Base-by-base conservation (phyloP, 306 rosid genomes). In the Glycine latifolia region DNA sequence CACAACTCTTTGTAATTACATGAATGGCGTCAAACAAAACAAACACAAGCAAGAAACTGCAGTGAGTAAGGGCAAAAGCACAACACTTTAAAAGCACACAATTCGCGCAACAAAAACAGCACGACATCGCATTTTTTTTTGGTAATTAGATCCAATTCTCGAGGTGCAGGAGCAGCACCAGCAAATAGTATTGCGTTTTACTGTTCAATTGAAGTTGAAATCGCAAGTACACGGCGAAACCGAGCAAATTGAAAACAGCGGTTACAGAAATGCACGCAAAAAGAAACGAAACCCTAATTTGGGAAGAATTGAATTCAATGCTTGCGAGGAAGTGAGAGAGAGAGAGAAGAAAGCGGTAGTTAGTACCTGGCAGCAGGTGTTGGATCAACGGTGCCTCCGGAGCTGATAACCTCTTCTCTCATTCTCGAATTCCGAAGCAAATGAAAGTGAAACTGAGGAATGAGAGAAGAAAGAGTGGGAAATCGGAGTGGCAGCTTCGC, bases 361-460 rank as follows among this genome's bases (percentile, higher is more conserved):
- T 0, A 1, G 59, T 82, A 92, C 99, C 97, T 95, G 70, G 97
- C 99, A 60, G 98, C 95, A 73, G 97, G 97, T 59, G 97, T 88
- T 58, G 92, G 97, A 87, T 93, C 97, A 78, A 90, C 65, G 71
- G 88, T 89, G 62, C 96, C 99, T 37, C 93, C 98, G 33, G 98
- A 93, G 91, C 98, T 93, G 84, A 93, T 95, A 14, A 93, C 99
- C 87, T 95, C 99, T 78, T 95, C 99, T 78, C 98, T 90, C 99
- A 93, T 91, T 83, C 75, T 77, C 79, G 76, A 26, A 13, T 86
- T 76, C 80, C 75, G 31, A 26, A 26, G 72, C 79, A 77, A 26
- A 13, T 63, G 85, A 86, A 86, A 81, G 52, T 71, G 84, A 74
- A 71, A 55, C 56, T 41, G 67, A 37, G 3, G 9, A 15, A 76